These are phyloP conservation scores for Aspergillus aculeatus DNA, from an alignment of 2,329 filamentous ascomycete species.

Conservation along the genomic window DNA sequence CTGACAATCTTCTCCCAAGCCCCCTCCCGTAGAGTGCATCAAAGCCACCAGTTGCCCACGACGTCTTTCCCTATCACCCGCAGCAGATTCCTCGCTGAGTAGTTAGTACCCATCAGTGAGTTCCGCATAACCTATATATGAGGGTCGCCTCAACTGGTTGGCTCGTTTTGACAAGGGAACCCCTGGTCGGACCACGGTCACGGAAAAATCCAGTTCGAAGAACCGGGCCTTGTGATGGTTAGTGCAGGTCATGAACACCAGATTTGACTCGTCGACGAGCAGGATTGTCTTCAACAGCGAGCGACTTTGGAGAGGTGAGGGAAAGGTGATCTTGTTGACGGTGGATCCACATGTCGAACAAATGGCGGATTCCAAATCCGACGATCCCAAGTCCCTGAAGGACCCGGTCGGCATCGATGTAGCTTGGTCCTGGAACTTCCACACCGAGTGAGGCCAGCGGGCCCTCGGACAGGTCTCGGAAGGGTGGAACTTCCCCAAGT, in stretches of 20 bases:
- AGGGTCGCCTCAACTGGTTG: slow-evolving; percentile 13
- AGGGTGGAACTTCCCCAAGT: slow-evolving; percentile 42
- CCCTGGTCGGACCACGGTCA: slow-evolving; percentile 18
- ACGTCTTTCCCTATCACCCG: slow-evolving; percentile 35
- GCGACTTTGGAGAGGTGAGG: slow-evolving; percentile 25
- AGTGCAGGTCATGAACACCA: slow-evolving; percentile 36
- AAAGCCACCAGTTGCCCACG: slow-evolving; percentile 34
- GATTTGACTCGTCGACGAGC: slow-evolving; percentile 33
- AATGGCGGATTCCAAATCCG: slow-evolving; percentile 35
- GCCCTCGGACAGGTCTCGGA: slow-evolving; percentile 40
- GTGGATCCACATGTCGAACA: slow-evolving; percentile 35
- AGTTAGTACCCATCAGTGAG: not conserved
- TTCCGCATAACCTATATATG: slow-evolving; percentile 11
- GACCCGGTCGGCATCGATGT: not conserved
- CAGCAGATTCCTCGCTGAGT: slow-evolving; percentile 15
- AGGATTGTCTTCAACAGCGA: slow-evolving; percentile 19
- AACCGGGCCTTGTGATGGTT: slow-evolving; percentile 45
- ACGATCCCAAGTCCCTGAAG: slow-evolving; percentile 8
- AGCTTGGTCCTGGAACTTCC: not conserved
- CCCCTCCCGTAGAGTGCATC: slow-evolving; percentile 19
- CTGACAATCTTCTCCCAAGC: slow-evolving; percentile 19
- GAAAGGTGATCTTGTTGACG: slow-evolving; percentile 39
- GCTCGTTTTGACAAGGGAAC: slow-evolving; percentile 1
- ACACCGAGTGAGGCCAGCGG: slow-evolving; percentile 30
- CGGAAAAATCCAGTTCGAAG: slow-evolving; percentile 40